Conservation (phyloP, 2,329 filamentous ascomycete genomes). For the Aphanocladium album region DNA sequence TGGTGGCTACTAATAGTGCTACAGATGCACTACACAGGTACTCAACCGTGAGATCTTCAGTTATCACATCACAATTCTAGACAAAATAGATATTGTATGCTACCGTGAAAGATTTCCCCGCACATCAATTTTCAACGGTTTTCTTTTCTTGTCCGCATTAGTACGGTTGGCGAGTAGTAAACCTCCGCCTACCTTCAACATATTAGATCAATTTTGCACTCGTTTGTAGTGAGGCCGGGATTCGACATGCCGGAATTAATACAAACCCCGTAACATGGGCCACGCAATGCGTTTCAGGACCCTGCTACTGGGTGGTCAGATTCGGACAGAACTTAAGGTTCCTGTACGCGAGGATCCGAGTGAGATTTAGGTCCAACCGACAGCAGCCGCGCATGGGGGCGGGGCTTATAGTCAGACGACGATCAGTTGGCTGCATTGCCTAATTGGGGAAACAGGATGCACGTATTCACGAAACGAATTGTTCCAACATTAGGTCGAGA, state of each 20-base stretch:
- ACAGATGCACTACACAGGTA: no score
- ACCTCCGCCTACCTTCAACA: no score
- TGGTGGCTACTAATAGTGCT: no score
- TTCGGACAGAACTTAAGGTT: conserved; percentile 2
- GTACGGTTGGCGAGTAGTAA: no score
- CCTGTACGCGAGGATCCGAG: neutral
- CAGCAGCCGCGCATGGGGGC: neutral
- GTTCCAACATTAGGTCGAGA: neutral
- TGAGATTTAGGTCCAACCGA: conserved; percentile 4
- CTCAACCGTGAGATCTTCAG: no score
- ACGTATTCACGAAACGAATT: neutral
- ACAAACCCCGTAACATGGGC: neutral
- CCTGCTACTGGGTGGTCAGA: neutral
- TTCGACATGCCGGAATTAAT: neutral
- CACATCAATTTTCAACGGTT: no score
- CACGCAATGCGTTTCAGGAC: neutral
- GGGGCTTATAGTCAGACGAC: conserved; percentile 9
- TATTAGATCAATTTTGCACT: no score
- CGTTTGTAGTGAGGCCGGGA: neutral
- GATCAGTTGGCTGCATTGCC: conserved; percentile 1
- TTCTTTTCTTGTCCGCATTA: no score
- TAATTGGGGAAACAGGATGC: conserved; percentile 6
- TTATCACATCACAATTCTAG: no score
- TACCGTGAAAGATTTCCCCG: no score
- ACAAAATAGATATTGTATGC: no score